A percentile compares a stretch with the other conserved stretches of the same genome.
phyloP scores from a whole-genome alignment of 2,329 filamentous ascomycete genomes.

The Monilinia vaccinii-corymbosi region DNA sequence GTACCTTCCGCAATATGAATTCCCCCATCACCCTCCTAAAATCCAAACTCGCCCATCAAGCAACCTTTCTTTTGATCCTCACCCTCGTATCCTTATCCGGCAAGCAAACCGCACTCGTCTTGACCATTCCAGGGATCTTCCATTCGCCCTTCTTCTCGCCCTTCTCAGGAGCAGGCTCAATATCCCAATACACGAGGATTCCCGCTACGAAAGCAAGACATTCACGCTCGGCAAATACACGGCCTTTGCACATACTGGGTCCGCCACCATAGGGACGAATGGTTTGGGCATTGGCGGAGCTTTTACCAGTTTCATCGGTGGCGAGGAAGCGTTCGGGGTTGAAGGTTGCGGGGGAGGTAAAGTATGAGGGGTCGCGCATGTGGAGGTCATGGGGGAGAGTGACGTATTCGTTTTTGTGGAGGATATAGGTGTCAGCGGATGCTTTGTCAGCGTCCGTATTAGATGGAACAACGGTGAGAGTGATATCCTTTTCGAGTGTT shows the following conservation, averaged over 20 bases:
- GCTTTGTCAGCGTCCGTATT: slow-evolving; percentile 23
- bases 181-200: slow-evolving; percentile 47
- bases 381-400: slow-evolving; percentile 37
- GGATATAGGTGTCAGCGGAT: slow-evolving; percentile 31
- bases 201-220: slow-evolving; percentile 42
- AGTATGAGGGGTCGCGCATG: slow-evolving; percentile 34
- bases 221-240: slow-evolving; percentile 41
- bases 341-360: slow-evolving; percentile 33
- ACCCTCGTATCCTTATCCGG: slow-evolving; percentile 45
- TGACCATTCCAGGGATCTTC: slow-evolving; percentile 41
- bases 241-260: slow-evolving; percentile 39
- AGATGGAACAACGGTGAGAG: slow-evolving; percentile 16
- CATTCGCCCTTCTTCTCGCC: slow-evolving; percentile 31
- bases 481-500: slow-evolving; percentile 32
- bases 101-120: slow-evolving; percentile 40
- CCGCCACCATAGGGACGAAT: slow-evolving; percentile 42
- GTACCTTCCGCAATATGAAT: not conserved
- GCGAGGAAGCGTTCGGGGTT: slow-evolving; percentile 38
- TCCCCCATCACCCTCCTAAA: not conserved
- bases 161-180: slow-evolving; percentile 36
- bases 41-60: slow-evolving; percentile 17
- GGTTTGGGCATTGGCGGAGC: slow-evolving; percentile 22
- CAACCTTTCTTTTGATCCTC: slow-evolving; percentile 37
- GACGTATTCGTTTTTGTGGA: slow-evolving; percentile 35
- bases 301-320: not conserved